Base-by-base conservation (phyloP, 768 basidiomycete species). In the Trametes cubensis region DNA sequence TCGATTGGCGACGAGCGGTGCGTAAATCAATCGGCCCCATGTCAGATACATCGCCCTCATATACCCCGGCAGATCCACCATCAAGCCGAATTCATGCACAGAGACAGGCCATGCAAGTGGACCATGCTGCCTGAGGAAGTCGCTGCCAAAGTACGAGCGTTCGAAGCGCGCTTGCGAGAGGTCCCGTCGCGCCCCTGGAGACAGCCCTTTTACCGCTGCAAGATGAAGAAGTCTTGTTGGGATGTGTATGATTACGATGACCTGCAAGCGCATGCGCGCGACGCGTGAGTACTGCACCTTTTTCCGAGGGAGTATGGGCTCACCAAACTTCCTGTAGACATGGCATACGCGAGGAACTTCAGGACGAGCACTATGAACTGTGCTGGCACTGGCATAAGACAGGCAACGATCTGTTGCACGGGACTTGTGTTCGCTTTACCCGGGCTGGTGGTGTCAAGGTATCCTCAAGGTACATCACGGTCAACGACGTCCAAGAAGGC, bases 1-100 rank as follows among this genome's bases (percentile, higher is more conserved):
- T 53, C 39, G 46, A 55, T 34, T 61, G 53, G 47, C 45, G 47
- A 17, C 46, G 52, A 13, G 60, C 54, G 39, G 60, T 61, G 14
- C 39, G 52, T 34, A 44, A 17, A n/a, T 18, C 10, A 34, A 34
- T 6, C 10, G 10, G 34, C 34, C 10, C 5, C 6, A 34, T 11
- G 34, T 6, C 11, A 34, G 34, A 34, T 28, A 28, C 34, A 34
- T 6, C 34, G 34, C 34, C 34, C 23, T 47, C 5, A 47, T 23
- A 23, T 14, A 0, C 23, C 21, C 4, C n/a, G 3, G 26, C 17
- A 61, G 60, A 30, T 61, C 11, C 1, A 21, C 14, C 60, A 61
- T 30, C 39, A 55, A 17, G 54, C 46, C 14, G 20, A 26, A 23
- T 18, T 23, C 11, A 2, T 5, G 21, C 58, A 59, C 50, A 20